Evolutionary conservation across 2,329 filamentous ascomycete species (phyloP).

Genomic region (Xylaria hypoxylon): DNA sequence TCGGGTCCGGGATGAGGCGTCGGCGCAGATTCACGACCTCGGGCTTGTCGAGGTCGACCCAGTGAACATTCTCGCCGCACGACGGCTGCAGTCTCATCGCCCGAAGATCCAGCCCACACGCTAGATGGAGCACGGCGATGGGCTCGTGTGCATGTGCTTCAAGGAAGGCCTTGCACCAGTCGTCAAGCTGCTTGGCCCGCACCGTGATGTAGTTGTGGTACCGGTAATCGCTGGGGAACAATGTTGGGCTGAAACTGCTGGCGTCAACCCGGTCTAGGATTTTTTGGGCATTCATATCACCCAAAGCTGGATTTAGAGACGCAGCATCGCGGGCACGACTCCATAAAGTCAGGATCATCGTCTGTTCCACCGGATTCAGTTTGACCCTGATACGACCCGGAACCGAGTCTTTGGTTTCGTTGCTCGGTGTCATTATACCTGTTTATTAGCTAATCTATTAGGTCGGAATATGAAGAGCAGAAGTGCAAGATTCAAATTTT

Average conservation of each 20-base stretch:
- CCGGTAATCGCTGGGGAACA: conserved; percentile 35
- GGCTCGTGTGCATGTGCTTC: conserved; percentile 38
- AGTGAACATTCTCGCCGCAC: conserved; percentile 33
- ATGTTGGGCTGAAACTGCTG: conserved; percentile 33
- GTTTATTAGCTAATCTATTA: background rate
- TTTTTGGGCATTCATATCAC: conserved; percentile 36
- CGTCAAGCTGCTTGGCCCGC: conserved; percentile 40
- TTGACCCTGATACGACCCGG: conserved; percentile 33
- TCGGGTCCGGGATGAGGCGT: conserved; percentile 37
- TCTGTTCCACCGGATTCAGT: conserved; percentile 42
- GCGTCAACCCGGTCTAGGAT: conserved; percentile 42
- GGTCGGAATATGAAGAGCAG: background rate
- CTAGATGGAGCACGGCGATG: conserved; percentile 44
- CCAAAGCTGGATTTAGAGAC: conserved; percentile 37
- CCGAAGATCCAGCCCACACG: conserved; percentile 44
- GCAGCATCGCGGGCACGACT: conserved; percentile 38
- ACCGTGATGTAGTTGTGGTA: conserved; percentile 39
- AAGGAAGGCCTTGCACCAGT: conserved; percentile 43
- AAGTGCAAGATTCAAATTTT: background rate
- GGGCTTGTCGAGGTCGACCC: conserved; percentile 45
- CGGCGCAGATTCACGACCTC: conserved; percentile 40
- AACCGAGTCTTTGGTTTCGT: background rate
- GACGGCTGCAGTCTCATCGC: conserved; percentile 35
- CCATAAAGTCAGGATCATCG: conserved; percentile 39
- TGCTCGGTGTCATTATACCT: conserved; percentile 13